Base-by-base conservation (phyloP, 2,329 filamentous ascomycete species). In the Fusarium sp. region DNA sequence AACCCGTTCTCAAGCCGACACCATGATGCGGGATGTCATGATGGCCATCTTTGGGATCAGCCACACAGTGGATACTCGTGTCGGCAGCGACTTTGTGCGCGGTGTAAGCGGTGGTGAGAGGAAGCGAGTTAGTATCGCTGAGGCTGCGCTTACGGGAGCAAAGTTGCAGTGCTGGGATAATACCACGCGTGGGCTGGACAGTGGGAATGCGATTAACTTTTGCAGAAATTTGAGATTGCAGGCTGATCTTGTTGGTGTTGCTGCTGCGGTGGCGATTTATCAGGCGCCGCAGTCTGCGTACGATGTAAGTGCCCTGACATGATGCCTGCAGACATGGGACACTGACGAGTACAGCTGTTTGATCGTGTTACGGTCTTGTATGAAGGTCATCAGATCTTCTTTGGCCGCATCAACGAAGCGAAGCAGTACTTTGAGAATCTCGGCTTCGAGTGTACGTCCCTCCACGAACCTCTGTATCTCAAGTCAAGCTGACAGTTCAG, bases 31-130 rank as follows among this genome's bases (percentile, higher is more conserved):
- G 13, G 87, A 90, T 56, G 91, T 92, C 1, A 82, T 95, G 63
- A 83, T 95, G 79, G 92, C 90, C 75, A 93, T 95, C 82, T 95
- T 95, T 69, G 92, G 92, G 5, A 94, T 95, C 64, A 87, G 85
- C 11, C 93, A 95, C 76, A 94, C 93, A 0, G 89, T 89, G 73
- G 87, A 93, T 73, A 95, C 93, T 0, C 85, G 89, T 1, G 92
- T 95, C 5, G 93, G 93, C 21, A 90, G 94, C 73, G 90, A 92
- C 69, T 86, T 83, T 72, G 87, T 92, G 9, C 88, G 92, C 43
- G 93, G 93, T 78, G 91, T 95, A 0, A 93, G 90, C 53, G 93
- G 93, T 72, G 93, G 93, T 57, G 93, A 96, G 81, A 85, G 93
- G 15, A 95, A 95, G 81, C 91, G 93, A 75, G 92, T 94, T 12